phyloP scores from a whole-genome alignment of 441 rosid genomes.

The Croton laevigatus region DNA sequence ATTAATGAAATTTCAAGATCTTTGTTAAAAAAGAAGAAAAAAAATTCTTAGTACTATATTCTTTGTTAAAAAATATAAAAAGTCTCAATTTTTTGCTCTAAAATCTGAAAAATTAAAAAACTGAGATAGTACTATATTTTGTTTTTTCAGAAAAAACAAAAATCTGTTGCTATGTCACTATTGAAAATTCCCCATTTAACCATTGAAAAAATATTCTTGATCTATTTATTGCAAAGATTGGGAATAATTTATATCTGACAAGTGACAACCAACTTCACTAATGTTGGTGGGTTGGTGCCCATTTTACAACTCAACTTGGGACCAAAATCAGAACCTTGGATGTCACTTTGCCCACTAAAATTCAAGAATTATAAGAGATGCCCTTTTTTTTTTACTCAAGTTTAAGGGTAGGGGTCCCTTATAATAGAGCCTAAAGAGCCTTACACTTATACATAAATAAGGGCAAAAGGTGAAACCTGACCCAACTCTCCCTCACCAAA shows the following conservation, averaged over 20 bases:
- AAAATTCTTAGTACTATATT: no score
- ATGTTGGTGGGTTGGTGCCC: slow-evolving; percentile 5
- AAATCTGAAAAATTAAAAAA: no score
- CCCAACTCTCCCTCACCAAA: neutral
- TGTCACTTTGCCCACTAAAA: neutral
- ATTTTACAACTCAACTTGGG: slow-evolving; percentile 11
- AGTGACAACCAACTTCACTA: neutral
- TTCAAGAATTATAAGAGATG: neutral
- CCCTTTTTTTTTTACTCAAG: neutral
- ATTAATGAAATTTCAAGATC: no score
- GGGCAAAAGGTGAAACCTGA: slow-evolving; percentile 1
- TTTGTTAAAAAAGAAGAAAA: no score
- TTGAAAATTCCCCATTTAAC: no score
- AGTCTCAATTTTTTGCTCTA: no score
- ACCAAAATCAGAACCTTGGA: neutral
- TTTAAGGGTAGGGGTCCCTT: neutral
- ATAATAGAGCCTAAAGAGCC: neutral
- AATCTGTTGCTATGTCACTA: no score
- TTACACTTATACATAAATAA: neutral
- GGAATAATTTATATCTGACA: neutral
- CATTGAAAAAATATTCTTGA: no score
- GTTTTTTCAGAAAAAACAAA: no score
- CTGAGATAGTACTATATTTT: no score
- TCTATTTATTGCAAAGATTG: neutral
- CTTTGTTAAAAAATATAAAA: no score